Evolutionary conservation across 352 stramenopile species (phyloP), one percentile per base, ranked within the genome.

Genomic region (Phytopythium helicoides): DNA sequence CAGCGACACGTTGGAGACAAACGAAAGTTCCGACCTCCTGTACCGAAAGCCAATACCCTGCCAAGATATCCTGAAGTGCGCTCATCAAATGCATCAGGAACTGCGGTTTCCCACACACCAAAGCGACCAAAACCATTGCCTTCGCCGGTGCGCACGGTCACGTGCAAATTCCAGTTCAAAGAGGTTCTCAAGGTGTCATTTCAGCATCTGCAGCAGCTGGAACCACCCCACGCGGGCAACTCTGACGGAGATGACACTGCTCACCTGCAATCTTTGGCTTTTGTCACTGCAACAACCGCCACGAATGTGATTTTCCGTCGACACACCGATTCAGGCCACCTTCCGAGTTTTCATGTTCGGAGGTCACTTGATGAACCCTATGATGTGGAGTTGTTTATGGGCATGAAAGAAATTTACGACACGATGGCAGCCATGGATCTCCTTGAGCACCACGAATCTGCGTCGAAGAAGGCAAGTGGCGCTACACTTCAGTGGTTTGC

Each of bases 401-500:
- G 66, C 0, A 48, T 67, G 21, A 47, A 36, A 19, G 62, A 81
- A 31, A 54, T 87, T 1, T 82, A 81, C 28, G 34, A 46, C 9
- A 41, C 73, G 40, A 75, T 87, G 42, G 63, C 44, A 44, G 33
- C 40, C 21, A 52, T 47, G 11, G 54, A 54, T 16, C 60, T 68
- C 23, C 59, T 87, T 47, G 38, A 63, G 1, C 46, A 55, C 23
- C 56, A 54, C 3, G 15, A 16, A 2, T 25, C 6, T 15, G 15
- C 23, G 15, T 25, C 42, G 22, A 9, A 2, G 42, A 37, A 16
- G 25, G 16, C 14, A 6, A 66, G 47, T 16, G 68, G 61, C 5
- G 76, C 75, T 21, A 81, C 76, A 12, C 63, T 65, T 23, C 48
- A 46, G 22, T 90, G 80, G 80, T 90, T 90, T 58, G 36, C 66